These are phyloP conservation scores for Sutorius eximius DNA, from an alignment of 1,284 basidiomycete genomes.

Conservation along the genomic window DNA sequence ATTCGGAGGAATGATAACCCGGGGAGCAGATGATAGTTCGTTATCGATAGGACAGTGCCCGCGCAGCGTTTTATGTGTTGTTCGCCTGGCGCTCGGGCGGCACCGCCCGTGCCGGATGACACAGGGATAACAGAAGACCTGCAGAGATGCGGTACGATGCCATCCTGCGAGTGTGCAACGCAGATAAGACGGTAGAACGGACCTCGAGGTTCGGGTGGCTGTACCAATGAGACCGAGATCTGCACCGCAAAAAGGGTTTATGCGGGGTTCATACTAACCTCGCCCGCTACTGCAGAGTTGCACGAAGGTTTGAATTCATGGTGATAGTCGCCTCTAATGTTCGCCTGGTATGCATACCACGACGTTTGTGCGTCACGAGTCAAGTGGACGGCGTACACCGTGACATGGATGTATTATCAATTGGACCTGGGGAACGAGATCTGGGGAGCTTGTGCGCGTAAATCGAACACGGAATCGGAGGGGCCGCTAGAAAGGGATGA, in stretches of 20 bases:
- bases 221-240: not conserved
- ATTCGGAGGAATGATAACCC: not conserved
- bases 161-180: not conserved
- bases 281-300: not conserved
- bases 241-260: not conserved
- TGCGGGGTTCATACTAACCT: not conserved
- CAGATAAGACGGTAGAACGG: not conserved
- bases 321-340: not conserved
- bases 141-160: not conserved
- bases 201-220: not conserved
- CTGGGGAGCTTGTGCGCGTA: not conserved
- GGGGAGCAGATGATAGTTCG: not conserved
- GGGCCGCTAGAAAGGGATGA: not conserved
- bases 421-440: not conserved
- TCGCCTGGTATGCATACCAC: not conserved
- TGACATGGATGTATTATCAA: not conserved
- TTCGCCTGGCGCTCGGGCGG: not conserved
- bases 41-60: not conserved
- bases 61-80: slow-evolving; percentile 3
- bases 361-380: no score
- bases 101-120: no score
- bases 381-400: not conserved
- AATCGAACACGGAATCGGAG: not conserved
- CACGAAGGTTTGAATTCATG: not conserved
- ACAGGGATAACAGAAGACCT: not conserved